Base-by-base conservation (phyloP, 768 basidiomycete species). In the Russula foetens region DNA sequence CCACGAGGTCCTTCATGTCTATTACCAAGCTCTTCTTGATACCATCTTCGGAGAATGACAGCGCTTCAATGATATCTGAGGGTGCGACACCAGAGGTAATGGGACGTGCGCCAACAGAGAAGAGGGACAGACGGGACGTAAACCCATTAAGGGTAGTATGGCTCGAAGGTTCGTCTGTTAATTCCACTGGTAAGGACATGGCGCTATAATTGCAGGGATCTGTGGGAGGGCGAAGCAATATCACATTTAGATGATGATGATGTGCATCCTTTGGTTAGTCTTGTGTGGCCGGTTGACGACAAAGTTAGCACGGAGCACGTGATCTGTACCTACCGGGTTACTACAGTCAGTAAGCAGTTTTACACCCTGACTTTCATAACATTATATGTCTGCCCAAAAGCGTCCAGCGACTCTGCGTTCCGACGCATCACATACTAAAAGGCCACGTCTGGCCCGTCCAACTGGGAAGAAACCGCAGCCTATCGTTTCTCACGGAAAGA, bases 1-100 rank as follows among this genome's bases (percentile, higher is more conserved):
- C 89, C 4, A 91, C 85, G 39, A 90, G 74, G 33, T 76, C 80
- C 68, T 88, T 88, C 84, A 91, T 89, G 64, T 89, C 85, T 62
- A 91, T 90, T 69, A 88, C 80, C 60, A 89, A 70, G 60, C 79
- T 83, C 53, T 78, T 74, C 53, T 82, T 85, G 19, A 79, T 77
- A 9, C 80, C 78, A 67, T 89, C 84, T 60, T 88, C 84, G 4
- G 69, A 71, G 7, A 71, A 70, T 21, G 68, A 61, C 7, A 70
- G 62, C 8, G 58, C 63, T 23, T 68, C 64, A 4, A 61, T 53
- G 19, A 55, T 44, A 29, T 61, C 56, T 8, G 48, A 41, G 4
- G 44, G 43, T 14, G 43, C 23, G 7, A 39, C 48, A 14, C 17
- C 33, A 24, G n/a, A 8, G 21, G 55, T 14, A 19, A 43, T 35